Base-by-base conservation (phyloP, 257 asterid genomes). In the Pogostemon cablin region DNA sequence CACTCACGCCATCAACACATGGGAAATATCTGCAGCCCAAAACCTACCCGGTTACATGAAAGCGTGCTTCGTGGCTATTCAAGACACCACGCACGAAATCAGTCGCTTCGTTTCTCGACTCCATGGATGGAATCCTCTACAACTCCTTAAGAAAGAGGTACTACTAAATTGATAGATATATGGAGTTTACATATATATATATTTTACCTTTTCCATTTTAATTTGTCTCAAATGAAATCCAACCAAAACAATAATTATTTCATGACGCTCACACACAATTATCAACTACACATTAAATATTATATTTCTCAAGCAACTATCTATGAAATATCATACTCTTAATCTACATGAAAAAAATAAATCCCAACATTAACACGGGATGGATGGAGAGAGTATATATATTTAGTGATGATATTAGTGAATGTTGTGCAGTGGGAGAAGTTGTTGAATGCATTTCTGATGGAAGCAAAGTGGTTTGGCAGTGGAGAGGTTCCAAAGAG, bases 401-500 rank as follows among this genome's bases (percentile, higher is more conserved):
- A 25, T 25, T 25, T 25, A 25, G 32, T 25, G 1, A 25, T 25
- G 32, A 25, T 25, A 25, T 25, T 25, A 25, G 32, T 25, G 32
- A 25, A 25, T 25, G 32, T 25, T 25, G 32, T 63, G 50, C 61
- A 73, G 77, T 73, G 77, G 77, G 62, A 61, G 37, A 73, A 54
- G 3, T 73, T 74, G 57, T 77, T 85, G 69, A 60, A 75, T 6
- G 91, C 90, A 67, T 86, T 84, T 73, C 71, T 84, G 3, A 72
- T 20, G 6, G 91, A 88, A 74, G 80, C 83, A 58, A 69, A 69
- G 69, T 86, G 91, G 95, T 78, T 85, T 43, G 57, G 53, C 17
- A 75, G 80, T 3, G 65, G 73, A 4, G 42, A 59, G 9, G 1
- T 37, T 3, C 80, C 83, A 40, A 73, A 54, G 11, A 38, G 83